These are phyloP conservation scores for Amanita muscaria DNA, from an alignment of 768 basidiomycete genomes.

Conservation along the genomic window DNA sequence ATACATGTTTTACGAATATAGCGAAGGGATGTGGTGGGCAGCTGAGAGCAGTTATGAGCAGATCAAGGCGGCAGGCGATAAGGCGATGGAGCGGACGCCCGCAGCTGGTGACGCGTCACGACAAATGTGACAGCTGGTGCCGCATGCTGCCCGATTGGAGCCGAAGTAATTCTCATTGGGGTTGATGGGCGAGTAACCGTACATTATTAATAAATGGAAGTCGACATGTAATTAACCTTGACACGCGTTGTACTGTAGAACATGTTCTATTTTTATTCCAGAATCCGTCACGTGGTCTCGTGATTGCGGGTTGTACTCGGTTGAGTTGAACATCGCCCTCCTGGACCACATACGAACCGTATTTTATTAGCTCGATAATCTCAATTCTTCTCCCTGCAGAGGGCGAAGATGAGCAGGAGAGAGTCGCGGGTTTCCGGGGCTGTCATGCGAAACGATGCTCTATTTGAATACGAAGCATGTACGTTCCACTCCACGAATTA, in stretches of 20 bases:
- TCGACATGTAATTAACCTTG: neutral
- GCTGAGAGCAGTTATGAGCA: too few species aligned
- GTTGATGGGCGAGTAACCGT: too few species aligned
- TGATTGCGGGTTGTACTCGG: neutral
- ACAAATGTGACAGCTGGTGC: too few species aligned
- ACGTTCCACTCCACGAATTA: slow-evolving; percentile 25
- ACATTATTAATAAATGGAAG: neutral
- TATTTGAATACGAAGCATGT: slow-evolving; percentile 84
- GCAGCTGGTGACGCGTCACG: too few species aligned
- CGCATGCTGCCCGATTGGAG: too few species aligned
- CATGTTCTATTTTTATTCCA: neutral
- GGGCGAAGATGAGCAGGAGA: slow-evolving; percentile 43
- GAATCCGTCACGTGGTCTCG: neutral
- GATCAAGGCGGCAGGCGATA: too few species aligned
- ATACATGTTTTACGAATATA: too few species aligned
- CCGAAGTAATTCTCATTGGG: too few species aligned
- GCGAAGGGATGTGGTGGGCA: too few species aligned
- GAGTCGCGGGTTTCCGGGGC: slow-evolving; percentile 58
- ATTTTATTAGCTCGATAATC: neutral
- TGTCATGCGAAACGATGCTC: slow-evolving; percentile 65
- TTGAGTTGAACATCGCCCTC: neutral
- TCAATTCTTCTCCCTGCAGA: slow-evolving; percentile 17
- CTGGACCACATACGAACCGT: too few species aligned
- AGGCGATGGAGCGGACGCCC: too few species aligned
- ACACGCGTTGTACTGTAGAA: neutral